A percentile compares a stretch with the other conserved stretches of the same genome.
Conservation (phyloP, 2,329 filamentous ascomycete species). For the Phialemoniopsis sp. region DNA sequence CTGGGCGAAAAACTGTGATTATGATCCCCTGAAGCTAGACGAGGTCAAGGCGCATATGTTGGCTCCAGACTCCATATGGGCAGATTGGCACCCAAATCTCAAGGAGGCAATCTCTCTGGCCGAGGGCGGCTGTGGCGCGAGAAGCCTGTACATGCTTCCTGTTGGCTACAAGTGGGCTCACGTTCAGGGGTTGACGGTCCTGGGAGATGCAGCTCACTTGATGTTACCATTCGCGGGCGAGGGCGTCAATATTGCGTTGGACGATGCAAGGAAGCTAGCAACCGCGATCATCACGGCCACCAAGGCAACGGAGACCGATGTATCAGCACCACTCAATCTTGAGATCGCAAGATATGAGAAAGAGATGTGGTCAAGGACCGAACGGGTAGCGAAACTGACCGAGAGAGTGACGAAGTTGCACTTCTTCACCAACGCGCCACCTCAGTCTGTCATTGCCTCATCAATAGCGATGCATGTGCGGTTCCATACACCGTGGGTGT, state of each 20-base stretch:
- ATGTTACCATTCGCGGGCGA: slow-evolving; percentile 56
- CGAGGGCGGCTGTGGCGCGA: slow-evolving; percentile 29
- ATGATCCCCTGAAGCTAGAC: slow-evolving; percentile 33
- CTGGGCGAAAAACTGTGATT: slow-evolving; percentile 36
- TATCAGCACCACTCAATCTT: slow-evolving; percentile 20
- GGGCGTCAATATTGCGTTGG: slow-evolving; percentile 54
- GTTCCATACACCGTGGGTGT: slow-evolving; percentile 2
- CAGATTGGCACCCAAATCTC: slow-evolving; percentile 37
- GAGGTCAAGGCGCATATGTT: slow-evolving; percentile 32
- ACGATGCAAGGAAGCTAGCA: slow-evolving; percentile 47
- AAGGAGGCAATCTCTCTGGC: slow-evolving; percentile 34
- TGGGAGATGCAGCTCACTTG: slow-evolving; percentile 58
- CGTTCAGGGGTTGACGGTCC: slow-evolving; percentile 42
- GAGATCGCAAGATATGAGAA: slow-evolving; percentile 29
- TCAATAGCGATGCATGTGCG: slow-evolving; percentile 22
- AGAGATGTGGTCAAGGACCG: slow-evolving; percentile 30
- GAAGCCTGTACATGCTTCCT: slow-evolving; percentile 50
- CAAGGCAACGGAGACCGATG: slow-evolving; percentile 3
- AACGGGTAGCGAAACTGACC: slow-evolving; percentile 17
- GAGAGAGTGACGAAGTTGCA: slow-evolving; percentile 33
- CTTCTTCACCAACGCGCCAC: slow-evolving; percentile 42
- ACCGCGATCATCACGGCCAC: slow-evolving; percentile 27
- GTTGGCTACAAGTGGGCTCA: slow-evolving; percentile 42
- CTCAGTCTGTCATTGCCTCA: slow-evolving; percentile 34
- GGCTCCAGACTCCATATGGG: slow-evolving; percentile 16